These are phyloP conservation scores for Ulvella scutata DNA, from an alignment of 139 green algal species.

Conservation along the genomic window DNA sequence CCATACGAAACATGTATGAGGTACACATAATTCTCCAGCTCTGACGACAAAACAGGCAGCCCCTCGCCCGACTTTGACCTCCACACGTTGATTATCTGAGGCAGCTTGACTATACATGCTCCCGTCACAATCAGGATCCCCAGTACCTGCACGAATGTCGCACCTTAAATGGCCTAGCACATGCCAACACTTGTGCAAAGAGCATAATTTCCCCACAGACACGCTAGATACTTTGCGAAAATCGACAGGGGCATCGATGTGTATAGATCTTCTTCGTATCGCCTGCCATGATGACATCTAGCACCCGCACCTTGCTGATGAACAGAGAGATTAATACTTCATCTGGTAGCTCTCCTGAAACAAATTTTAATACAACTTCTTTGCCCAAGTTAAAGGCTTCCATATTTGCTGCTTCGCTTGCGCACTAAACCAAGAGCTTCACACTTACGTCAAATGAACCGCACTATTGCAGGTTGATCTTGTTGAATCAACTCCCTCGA, in stretches of 20 bases:
- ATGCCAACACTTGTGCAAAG: too few species aligned
- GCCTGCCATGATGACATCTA: too few species aligned
- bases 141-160: constrained; percentile 36
- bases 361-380: neutral
- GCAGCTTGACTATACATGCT: constrained; percentile 57
- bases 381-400: neutral
- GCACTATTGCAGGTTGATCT: too few species aligned
- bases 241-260: too few species aligned
- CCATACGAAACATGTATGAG: constrained; percentile 51
- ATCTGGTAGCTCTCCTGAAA: neutral
- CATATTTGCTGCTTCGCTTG: neutral
- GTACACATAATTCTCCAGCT: constrained; percentile 56
- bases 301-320: constrained; percentile 1
- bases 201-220: too few species aligned
- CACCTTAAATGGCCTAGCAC: too few species aligned
- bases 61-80: constrained; percentile 39
- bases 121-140: constrained; percentile 49
- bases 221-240: too few species aligned
- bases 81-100: constrained; percentile 40
- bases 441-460: too few species aligned
- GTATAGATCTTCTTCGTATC: too few species aligned
- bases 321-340: neutral
- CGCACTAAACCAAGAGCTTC: too few species aligned
- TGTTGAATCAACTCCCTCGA: too few species aligned
- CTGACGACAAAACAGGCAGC: constrained; percentile 41